Percentiles rank a stretch among this genome's conserved stretches.
Evolutionary conservation across 306 rosid genomes (phyloP).

Genomic region (Cyamopsis tetragonoloba): DNA sequence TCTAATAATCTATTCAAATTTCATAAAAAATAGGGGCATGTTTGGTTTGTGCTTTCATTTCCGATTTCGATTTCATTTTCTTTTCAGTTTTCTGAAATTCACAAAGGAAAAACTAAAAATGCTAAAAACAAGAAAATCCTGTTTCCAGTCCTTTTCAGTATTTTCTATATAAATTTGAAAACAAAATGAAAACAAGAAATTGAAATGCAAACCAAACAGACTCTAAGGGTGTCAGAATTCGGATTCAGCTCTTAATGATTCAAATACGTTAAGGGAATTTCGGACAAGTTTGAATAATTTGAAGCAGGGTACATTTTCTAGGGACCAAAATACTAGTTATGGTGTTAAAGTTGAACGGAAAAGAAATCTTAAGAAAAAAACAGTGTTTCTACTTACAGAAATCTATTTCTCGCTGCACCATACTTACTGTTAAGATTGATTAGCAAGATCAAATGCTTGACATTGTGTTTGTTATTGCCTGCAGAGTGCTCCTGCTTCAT

Average conservation of each 20-base stretch:
- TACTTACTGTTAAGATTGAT: too few species aligned
- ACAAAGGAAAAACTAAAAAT: too few species aligned
- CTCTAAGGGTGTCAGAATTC: too few species aligned
- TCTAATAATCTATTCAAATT: not conserved
- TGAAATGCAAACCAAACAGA: too few species aligned
- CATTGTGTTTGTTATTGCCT: constrained; percentile 18
- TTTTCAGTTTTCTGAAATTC: not conserved
- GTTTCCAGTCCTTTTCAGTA: too few species aligned
- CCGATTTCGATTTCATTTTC: too few species aligned
- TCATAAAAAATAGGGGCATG: too few species aligned
- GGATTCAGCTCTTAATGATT: too few species aligned
- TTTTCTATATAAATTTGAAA: too few species aligned
- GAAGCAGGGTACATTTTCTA: not conserved
- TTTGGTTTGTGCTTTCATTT: too few species aligned
- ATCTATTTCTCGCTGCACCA: not conserved
- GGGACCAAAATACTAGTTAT: not conserved
- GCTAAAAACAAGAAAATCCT: too few species aligned
- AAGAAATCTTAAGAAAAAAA: not conserved
- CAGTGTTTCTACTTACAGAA: not conserved
- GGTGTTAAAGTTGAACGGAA: not conserved
- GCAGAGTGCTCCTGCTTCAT: constrained; percentile 71
- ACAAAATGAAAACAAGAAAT: too few species aligned
- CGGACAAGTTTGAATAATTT: not conserved
- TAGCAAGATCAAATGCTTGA: constrained; percentile 21
- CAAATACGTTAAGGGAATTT: not conserved